These are phyloP conservation scores for Ceratobasidium sp. DNA, from an alignment of 1,284 basidiomycete genomes.

Conservation along the genomic window DNA sequence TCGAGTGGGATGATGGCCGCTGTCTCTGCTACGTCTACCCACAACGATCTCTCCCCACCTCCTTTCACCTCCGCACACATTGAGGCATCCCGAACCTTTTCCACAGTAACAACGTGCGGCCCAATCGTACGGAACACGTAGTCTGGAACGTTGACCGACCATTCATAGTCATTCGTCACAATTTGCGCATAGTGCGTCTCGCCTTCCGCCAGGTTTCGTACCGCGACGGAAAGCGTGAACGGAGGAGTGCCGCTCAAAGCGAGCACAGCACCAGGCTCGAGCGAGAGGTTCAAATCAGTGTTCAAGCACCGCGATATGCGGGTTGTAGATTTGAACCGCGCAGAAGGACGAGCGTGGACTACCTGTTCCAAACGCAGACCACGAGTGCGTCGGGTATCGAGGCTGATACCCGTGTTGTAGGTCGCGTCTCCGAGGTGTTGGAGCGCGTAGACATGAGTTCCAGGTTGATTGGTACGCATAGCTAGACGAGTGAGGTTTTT, in stretches of 20 bases:
- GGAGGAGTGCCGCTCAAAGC: slow-evolving; percentile 81
- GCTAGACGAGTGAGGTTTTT: slow-evolving; percentile 32
- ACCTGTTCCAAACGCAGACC: slow-evolving; percentile 82
- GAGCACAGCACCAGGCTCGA: slow-evolving; percentile 64
- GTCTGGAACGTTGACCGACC: slow-evolving; percentile 76
- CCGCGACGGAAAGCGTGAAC: slow-evolving; percentile 77
- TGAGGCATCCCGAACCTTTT: slow-evolving; percentile 76
- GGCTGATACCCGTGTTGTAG: slow-evolving; percentile 67
- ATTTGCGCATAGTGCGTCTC: slow-evolving; percentile 57
- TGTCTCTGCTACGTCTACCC: slow-evolving; percentile 91
- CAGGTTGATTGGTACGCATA: slow-evolving; percentile 26
- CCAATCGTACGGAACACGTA: slow-evolving; percentile 80
- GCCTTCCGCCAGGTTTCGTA: slow-evolving; percentile 73
- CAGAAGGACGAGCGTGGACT: slow-evolving; percentile 77
- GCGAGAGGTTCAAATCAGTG: slow-evolving; percentile 62
- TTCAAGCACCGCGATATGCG: slow-evolving; percentile 78
- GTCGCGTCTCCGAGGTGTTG: slow-evolving; percentile 85
- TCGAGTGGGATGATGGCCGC: slow-evolving; percentile 89
- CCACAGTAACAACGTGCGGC: slow-evolving; percentile 78
- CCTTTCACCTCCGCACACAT: slow-evolving; percentile 72
- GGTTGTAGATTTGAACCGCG: slow-evolving; percentile 71
- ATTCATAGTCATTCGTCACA: slow-evolving; percentile 66
- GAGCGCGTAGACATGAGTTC: slow-evolving; percentile 71
- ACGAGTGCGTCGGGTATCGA: slow-evolving; percentile 66
- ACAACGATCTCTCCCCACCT: slow-evolving; percentile 67